phyloP scores from a whole-genome alignment of 2,329 filamentous ascomycete genomes.

The Sarocladium kiliense region DNA sequence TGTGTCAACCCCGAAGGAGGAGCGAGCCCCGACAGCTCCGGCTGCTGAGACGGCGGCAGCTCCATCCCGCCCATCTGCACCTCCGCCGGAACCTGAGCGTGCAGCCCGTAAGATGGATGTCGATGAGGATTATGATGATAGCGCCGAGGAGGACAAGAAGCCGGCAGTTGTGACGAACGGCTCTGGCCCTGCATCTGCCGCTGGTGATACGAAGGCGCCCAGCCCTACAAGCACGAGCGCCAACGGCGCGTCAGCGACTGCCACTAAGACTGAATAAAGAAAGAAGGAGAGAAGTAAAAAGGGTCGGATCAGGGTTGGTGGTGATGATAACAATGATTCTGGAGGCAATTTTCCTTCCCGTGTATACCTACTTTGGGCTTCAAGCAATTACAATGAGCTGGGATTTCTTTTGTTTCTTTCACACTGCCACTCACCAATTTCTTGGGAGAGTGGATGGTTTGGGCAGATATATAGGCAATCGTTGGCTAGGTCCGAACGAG shows the following conservation, averaged over 20 bases:
- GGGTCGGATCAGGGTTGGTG: background rate
- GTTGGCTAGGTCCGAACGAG: background rate
- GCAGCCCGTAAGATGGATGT: constrained; percentile 94
- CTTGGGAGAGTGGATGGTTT: background rate
- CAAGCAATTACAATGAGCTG: background rate
- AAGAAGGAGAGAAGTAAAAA: background rate
- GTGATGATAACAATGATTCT: constrained; percentile 2
- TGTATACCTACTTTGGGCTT: constrained; percentile 4
- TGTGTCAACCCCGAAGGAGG: constrained; percentile 47
- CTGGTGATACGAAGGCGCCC: constrained; percentile 46
- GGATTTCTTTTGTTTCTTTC: background rate
- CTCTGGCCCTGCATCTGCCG: constrained; percentile 40
- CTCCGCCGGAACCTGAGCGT: constrained; percentile 64
- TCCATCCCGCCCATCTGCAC: constrained; percentile 32
- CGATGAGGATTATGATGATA: constrained; percentile 96
- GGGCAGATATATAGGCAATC: background rate
- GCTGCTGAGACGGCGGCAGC: constrained; percentile 19
- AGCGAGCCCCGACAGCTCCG: constrained; percentile 42
- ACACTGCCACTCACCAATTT: background rate
- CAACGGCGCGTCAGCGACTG: constrained; percentile 36
- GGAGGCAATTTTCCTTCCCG: constrained; percentile 9
- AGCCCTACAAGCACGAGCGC: constrained; percentile 42
- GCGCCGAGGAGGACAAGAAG: constrained; percentile 79
- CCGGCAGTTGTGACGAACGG: constrained; percentile 34
- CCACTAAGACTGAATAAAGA: constrained; percentile 41